Percentiles rank a stretch among this genome's conserved stretches.
phyloP scores from a whole-genome alignment of 345 rosid species.

The Eutrema heterophyllum region DNA sequence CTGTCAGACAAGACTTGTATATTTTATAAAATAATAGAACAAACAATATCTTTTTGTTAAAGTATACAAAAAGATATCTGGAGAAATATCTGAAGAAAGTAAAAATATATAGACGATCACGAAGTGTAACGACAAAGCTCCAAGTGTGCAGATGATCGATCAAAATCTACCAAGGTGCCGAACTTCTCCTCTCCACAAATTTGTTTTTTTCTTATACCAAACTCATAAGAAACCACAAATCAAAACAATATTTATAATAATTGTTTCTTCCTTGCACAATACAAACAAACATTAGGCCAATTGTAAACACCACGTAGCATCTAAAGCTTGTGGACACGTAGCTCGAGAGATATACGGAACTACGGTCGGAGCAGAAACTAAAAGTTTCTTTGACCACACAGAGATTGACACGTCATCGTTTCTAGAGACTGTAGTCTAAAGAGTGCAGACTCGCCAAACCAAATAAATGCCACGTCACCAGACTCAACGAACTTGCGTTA shows the following conservation, averaged over 20 bases:
- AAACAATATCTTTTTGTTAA: too few species aligned
- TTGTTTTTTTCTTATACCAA: constrained; percentile 18
- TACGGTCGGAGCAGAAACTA: constrained; percentile 23
- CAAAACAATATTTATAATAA: neutral
- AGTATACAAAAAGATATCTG: too few species aligned
- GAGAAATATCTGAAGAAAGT: neutral
- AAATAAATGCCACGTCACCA: constrained; percentile 15
- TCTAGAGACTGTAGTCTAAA: constrained; percentile 21
- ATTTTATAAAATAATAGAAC: neutral
- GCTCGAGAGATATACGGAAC: constrained; percentile 23
- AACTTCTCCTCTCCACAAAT: constrained; percentile 23
- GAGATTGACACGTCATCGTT: constrained; percentile 4
- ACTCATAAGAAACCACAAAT: constrained; percentile 25
- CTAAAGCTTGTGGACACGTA: constrained; percentile 19
- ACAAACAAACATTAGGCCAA: neutral
- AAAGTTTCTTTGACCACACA: constrained; percentile 7
- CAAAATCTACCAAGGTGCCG: constrained; percentile 24
- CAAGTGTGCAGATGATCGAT: constrained; percentile 23
- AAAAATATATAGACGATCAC: neutral
- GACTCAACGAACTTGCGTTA: constrained; percentile 20
- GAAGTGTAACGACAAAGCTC: constrained; percentile 20
- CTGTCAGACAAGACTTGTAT: neutral
- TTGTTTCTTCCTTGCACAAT: neutral
- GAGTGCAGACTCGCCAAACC: constrained; percentile 18
- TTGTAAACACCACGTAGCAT: constrained; percentile 5